These are phyloP conservation scores for Hanseniaspora nectarophila DNA, from an alignment of 805 yeast genomes.

Conservation along the genomic window DNA sequence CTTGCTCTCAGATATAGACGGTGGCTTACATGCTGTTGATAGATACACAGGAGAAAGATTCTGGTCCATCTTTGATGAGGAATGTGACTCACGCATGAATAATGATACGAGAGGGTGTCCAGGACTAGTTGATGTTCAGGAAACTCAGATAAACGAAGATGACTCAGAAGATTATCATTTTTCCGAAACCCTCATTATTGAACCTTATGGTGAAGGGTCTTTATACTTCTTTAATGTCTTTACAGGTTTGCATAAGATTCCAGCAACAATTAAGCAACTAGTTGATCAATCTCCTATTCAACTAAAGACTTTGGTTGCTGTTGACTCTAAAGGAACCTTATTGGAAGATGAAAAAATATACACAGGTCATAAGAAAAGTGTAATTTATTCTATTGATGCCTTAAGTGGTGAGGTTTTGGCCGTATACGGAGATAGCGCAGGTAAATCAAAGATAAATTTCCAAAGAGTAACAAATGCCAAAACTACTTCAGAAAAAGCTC, in stretches of 20 bases:
- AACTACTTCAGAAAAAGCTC: neutral
- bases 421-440: constrained; percentile 49
- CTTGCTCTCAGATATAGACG: constrained; percentile 60
- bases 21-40: constrained; percentile 69
- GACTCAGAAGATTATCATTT: constrained; percentile 4
- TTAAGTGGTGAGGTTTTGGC: constrained; percentile 61
- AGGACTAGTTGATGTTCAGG: constrained; percentile 42
- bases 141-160: constrained; percentile 18
- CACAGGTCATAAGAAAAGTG: constrained; percentile 71
- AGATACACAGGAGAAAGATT: constrained; percentile 59
- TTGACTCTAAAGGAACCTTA: constrained; percentile 33
- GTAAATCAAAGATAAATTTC: constrained; percentile 21
- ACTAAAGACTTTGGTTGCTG: constrained; percentile 32
- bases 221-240: constrained; percentile 67
- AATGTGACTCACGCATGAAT: neutral
- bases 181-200: constrained; percentile 67
- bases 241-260: constrained; percentile 66
- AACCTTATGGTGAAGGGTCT: constrained; percentile 76
- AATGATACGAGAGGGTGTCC: constrained; percentile 16
- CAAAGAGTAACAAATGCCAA: constrained; percentile 15
- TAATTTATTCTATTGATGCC: constrained; percentile 62
- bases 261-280: constrained; percentile 64
- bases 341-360: constrained; percentile 62
- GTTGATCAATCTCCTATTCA: constrained; percentile 81
- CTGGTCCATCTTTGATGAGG: constrained; percentile 61